Base-by-base conservation (phyloP, 2,329 filamentous ascomycete species). In the Penicillium sp. region DNA sequence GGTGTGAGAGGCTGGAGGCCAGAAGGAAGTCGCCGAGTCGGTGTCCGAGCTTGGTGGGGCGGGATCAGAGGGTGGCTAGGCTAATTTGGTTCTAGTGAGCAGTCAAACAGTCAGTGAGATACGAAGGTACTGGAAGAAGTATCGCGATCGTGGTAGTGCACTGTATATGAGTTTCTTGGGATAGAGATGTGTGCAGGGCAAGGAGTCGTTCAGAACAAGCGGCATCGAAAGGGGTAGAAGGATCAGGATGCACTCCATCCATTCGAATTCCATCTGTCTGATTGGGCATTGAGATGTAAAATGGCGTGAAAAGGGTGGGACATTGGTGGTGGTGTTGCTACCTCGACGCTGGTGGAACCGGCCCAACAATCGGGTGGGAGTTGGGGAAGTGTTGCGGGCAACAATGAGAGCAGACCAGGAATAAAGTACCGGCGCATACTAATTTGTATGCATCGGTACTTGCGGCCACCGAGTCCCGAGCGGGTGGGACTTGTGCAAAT, bases 291-390 rank as follows among this genome's bases (percentile, higher is more conserved):
- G 18, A 9, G 16, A 11, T 31, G 4, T 6, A 31, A 47, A 47
- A 18, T 52, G 50, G 50, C 50, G 50, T 52, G 36, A 6, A 61
- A 59, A 39, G 56, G 52, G 62, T 61, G 61, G 63, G 63, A 64
- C 18, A 4, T 27, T 31, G 13, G 35, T 40, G 58, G 50, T 31
- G 19, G 50, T 27, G 39, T 22, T 52, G 50, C 65, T 66, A 31
- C 2, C 31, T 31, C 31, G 31, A 31, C 31, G 22, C n/a, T 4
- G 27, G 66, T 69, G 65, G 59, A 62, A 54, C 58, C 58, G 62
- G 66, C 67, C 66, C 68, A 70, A 70, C 68, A 70, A 66, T 68
- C 61, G 58, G 46, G 55, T 56, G 49, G 55, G 57, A 68, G 65
- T 69, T 68, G 67, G 62, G 67, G 64, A 57, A 62, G 55, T 54